Percentiles rank a stretch among this genome's conserved stretches.
Evolutionary conservation across 176 grass and related monocot genomes (phyloP).

Genomic region (Triticum monococcum): DNA sequence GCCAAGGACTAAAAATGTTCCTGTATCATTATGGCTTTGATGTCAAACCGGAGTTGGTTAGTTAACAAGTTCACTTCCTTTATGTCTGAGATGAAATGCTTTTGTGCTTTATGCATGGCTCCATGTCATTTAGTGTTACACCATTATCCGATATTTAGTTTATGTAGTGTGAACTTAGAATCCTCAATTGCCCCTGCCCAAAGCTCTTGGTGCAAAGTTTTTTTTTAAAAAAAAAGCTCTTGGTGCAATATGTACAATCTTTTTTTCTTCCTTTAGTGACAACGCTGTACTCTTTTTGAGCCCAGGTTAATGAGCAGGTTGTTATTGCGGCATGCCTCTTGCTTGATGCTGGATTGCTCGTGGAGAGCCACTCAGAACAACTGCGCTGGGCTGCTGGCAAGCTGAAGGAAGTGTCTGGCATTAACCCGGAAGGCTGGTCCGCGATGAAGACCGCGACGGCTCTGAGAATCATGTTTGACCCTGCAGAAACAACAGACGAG

Average conservation of each 20-base stretch:
- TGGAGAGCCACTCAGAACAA: not conserved
- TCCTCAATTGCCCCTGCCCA: too few species aligned
- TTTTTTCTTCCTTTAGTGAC: not conserved
- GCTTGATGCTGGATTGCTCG: not conserved
- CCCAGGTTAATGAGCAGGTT: not conserved
- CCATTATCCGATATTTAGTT: too few species aligned
- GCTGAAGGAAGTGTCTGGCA: conserved; percentile 12
- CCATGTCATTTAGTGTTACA: not conserved
- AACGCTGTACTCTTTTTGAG: not conserved
- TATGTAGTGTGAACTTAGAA: too few species aligned
- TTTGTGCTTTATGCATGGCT: not conserved
- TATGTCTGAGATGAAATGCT: not conserved
- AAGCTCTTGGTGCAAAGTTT: too few species aligned
- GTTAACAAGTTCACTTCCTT: not conserved
- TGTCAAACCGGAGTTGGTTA: not conserved
- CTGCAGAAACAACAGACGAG: not conserved
- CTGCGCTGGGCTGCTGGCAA: not conserved
- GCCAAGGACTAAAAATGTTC: not conserved
- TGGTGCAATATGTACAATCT: too few species aligned
- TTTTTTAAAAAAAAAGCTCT: too few species aligned
- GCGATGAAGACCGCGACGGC: not conserved
- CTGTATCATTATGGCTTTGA: not conserved
- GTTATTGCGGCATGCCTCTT: not conserved
- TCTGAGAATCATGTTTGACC: not conserved
- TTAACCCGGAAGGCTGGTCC: not conserved